Evolutionary conservation across 768 basidiomycete species (phyloP).

Genomic region (Mrakia blollopis): DNA sequence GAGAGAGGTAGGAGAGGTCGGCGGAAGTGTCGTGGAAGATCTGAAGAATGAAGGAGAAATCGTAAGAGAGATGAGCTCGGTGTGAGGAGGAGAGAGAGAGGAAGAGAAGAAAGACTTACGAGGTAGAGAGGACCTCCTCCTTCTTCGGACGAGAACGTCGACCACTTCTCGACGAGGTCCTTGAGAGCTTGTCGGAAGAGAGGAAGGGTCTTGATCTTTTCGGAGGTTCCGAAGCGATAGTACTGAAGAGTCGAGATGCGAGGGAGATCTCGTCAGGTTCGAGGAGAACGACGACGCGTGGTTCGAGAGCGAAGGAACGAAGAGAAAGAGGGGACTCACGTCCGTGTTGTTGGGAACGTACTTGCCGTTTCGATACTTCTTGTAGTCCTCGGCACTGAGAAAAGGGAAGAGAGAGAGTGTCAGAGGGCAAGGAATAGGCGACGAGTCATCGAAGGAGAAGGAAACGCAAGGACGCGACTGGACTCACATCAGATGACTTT

Average conservation of each 20-base stretch:
- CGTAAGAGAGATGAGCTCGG: constrained; percentile 48
- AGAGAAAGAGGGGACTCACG: constrained; percentile 48
- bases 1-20: constrained; percentile 62
- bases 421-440: neutral
- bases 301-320: constrained; percentile 3
- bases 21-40: constrained; percentile 74
- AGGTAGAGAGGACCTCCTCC: constrained; percentile 18
- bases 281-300: neutral
- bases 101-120: constrained; percentile 43
- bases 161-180: constrained; percentile 12
- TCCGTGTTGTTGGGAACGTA: constrained; percentile 63
- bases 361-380: constrained; percentile 54
- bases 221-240: constrained; percentile 63
- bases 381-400: constrained; percentile 55
- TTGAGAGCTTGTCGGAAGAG: constrained; percentile 16
- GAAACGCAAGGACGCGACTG: neutral
- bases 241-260: constrained; percentile 47
- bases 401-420: no score
- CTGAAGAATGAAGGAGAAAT: constrained; percentile 40
- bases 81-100: constrained; percentile 39
- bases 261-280: neutral
- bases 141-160: neutral
- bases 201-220: constrained; percentile 49
- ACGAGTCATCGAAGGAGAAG: neutral
- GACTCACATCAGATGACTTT: constrained; percentile 13